Percentiles rank a stretch among this genome's conserved stretches.
These are phyloP conservation scores for Whalleya microplaca DNA, from an alignment of 2,329 filamentous ascomycete species.

Conservation along the genomic window DNA sequence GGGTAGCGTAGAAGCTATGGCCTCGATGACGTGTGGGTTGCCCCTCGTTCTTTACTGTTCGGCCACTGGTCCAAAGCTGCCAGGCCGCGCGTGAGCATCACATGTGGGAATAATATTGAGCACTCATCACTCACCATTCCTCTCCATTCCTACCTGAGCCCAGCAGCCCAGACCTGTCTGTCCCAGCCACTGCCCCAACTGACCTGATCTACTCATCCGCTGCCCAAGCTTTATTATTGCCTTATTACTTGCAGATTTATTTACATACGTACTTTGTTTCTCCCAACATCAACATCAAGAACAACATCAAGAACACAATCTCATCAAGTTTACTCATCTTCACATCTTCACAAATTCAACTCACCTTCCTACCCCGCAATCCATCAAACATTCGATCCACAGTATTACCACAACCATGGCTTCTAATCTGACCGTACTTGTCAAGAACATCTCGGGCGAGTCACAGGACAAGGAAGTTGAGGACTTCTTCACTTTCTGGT, in stretches of 20 bases:
- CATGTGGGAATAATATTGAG: too few species aligned
- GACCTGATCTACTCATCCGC: too few species aligned
- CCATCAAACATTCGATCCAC: not conserved
- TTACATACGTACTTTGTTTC: slow-evolving; percentile 1
- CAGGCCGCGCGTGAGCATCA: too few species aligned
- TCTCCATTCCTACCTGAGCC: too few species aligned
- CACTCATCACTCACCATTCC: too few species aligned
- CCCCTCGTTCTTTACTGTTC: not conserved
- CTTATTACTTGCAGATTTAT: slow-evolving; percentile 1
- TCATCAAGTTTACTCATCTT: not conserved
- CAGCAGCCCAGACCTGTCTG: too few species aligned
- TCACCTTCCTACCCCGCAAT: not conserved
- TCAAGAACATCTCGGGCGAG: slow-evolving; percentile 82
- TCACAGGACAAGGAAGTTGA: slow-evolving; percentile 90
- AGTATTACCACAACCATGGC: slow-evolving; percentile 51
- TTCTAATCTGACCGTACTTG: slow-evolving; percentile 71
- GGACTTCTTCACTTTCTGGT: slow-evolving; percentile 98
- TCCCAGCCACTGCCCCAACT: too few species aligned
- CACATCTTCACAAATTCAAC: not conserved
- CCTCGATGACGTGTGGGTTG: not conserved
- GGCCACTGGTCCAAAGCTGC: too few species aligned
- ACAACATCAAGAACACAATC: too few species aligned
- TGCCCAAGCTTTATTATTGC: too few species aligned
- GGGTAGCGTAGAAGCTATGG: not conserved
- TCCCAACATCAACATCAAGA: slow-evolving; percentile 6